Percentiles rank a stretch among this genome's conserved stretches.
Conservation (phyloP, 129 eudicot species). For the Saussurea involucrata region DNA sequence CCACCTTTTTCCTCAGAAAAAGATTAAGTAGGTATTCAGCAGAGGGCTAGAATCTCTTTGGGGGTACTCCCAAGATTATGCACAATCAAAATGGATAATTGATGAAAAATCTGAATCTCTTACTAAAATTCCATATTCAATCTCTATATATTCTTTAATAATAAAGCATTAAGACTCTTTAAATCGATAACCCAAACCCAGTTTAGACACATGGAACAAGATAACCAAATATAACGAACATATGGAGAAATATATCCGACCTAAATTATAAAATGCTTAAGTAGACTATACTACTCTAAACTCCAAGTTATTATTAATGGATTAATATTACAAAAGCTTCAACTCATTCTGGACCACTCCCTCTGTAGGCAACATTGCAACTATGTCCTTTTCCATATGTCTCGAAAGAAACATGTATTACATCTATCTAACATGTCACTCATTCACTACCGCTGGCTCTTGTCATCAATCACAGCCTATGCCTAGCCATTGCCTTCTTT, state of each 20-base stretch:
- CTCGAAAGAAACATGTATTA: not conserved
- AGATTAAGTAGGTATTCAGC: not conserved
- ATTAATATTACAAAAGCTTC: too few relatives aligned
- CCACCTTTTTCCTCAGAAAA: not conserved
- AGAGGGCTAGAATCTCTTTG: not conserved
- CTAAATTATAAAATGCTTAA: not conserved
- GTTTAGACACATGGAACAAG: not conserved
- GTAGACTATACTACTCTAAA: not conserved
- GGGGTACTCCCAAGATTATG: not conserved
- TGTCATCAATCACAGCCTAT: not conserved
- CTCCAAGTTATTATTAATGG: not conserved
- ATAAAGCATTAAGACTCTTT: too few relatives aligned
- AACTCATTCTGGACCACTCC: not conserved
- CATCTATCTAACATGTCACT: too few relatives aligned
- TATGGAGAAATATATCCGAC: not conserved
- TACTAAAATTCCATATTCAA: too few relatives aligned
- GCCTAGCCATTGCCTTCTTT: not conserved
- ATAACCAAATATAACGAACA: too few relatives aligned
- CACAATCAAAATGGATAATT: not conserved
- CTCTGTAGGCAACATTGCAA: not conserved
- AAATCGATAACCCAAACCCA: not conserved
- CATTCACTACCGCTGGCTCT: too few relatives aligned
- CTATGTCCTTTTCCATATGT: not conserved
- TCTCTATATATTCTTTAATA: too few relatives aligned
- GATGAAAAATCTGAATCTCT: too few relatives aligned